phyloP scores from a whole-genome alignment of 73 alveolate species.

The Paramecium sonneborni region DNA sequence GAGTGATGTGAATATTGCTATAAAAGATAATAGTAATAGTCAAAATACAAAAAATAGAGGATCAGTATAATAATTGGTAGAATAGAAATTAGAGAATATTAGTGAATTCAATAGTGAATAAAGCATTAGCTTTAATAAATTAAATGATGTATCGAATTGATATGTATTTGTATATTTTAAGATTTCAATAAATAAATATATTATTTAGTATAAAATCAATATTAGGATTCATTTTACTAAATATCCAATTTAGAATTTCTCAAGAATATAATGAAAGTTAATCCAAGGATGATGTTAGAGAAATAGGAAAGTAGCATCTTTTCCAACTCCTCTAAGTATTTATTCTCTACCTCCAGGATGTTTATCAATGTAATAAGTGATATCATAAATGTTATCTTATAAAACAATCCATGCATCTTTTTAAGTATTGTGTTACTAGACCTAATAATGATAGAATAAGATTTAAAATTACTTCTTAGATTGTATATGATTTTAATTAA shows the following conservation, averaged over 20 bases:
- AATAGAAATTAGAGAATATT: not conserved
- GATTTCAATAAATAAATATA: not conserved
- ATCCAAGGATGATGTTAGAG: slow-evolving; percentile 91
- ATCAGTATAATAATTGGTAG: not conserved
- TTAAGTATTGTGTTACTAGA: slow-evolving; percentile 75
- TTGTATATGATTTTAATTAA: not conserved
- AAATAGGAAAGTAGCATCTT: slow-evolving; percentile 85
- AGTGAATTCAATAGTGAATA: not conserved
- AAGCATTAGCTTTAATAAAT: slow-evolving; percentile 1
- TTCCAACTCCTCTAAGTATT: slow-evolving; percentile 84
- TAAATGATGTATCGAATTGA: slow-evolving; percentile 8
- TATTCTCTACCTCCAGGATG: slow-evolving; percentile 94
- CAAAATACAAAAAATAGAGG: not conserved
- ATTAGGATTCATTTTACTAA: not conserved
- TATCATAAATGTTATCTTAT: slow-evolving; percentile 85
- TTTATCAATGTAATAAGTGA: slow-evolving; percentile 78
- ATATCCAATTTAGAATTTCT: slow-evolving; percentile 80
- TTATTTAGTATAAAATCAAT: not conserved
- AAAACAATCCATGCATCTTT: slow-evolving; percentile 85
- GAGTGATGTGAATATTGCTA: slow-evolving; percentile 12
- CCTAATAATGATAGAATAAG: slow-evolving; percentile 58
- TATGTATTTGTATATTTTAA: not conserved
- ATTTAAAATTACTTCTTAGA: not conserved
- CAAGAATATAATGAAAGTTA: slow-evolving; percentile 74
- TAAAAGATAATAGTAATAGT: not conserved